Base-by-base conservation (phyloP, 192 early-diverging fungal genomes). In the Diversispora eburnea region DNA sequence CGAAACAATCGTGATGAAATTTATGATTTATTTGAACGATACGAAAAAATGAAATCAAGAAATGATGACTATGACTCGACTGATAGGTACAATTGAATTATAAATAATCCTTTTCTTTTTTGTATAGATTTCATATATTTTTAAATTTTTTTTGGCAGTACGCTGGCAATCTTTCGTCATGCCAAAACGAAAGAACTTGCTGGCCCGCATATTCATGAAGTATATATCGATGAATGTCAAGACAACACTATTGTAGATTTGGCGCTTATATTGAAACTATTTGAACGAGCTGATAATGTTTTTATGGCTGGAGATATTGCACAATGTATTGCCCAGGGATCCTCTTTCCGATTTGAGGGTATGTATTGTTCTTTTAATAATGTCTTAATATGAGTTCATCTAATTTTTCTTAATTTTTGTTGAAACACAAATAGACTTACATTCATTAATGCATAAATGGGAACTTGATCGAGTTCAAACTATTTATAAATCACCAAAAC, bases 181-280 rank as follows among this genome's bases (percentile, higher is more conserved):
- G 70, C 70, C n/a, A 60, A 47, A 60, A 72, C 17, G 8, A 22
- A 72, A 48, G 3, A 41, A 58, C 57, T 72, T 59, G 57, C 57
- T 39, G 57, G 47, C 3, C 58, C 22, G 7, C 70, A 59, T 19
- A 72, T 72, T 72, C 43, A 72, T 61, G 70, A 72, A 72, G 56
- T 72, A 5, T 72, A 72, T 6, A 60, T 72, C 15, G 70, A 72
- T 15, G 70, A 72, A 72, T 72, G 70, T 49, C 70, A 72, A 15
- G 67, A 70, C 22, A 70, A 70, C 6, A 17, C 20, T 8, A 57
- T 70, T 10, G 42, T 57, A 22, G 70, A 72, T 72, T 47, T 72
- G 2, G 41, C 56, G 39, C 57, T 72, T 48, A 61, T 72, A 1
- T 60, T 72, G 6, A 72, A 72, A 22, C 41, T 72, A 8, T 72